Base-by-base conservation (phyloP, 2,329 filamentous ascomycete species). In the Penicillium nordicum region DNA sequence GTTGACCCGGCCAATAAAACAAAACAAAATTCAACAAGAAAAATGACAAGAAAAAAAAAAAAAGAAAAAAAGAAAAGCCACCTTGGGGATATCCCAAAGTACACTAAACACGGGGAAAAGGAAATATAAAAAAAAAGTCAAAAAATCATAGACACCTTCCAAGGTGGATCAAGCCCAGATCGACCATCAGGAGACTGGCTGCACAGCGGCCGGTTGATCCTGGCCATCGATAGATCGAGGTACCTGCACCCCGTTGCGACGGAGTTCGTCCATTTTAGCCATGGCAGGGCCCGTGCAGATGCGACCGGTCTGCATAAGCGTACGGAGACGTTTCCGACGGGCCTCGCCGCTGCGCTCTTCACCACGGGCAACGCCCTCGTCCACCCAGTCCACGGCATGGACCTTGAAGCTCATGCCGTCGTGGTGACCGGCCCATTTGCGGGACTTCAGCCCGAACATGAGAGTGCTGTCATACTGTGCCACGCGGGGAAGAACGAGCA, bases 321-420 rank as follows among this genome's bases (percentile, higher is more conserved):
- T 75, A 52, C 74, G 74, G 50, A 84, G 72, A 36, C 82, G 72
- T 64, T 80, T 78, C 37, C 82, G 79, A 59, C 74, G 74, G 40
- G 78, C 75, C 70, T 77, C 67, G 63, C 78, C 69, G 64, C 76
- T 68, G 62, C 80, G 65, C 69, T 80, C 69, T 74, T 79, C 69
- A 63, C 79, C 72, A 54, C 73, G 69, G 66, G 76, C 67, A 57
- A 77, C 55, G 76, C 82, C 60, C 80, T 94, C 92, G 60, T 90
- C 87, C 0, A 97, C 89, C 87, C 92, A 97, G 50, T 91, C 86
- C 11, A 96, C 83, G 50, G 86, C 85, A 59, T 86, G 81, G 46
- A 99, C 84, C 81, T 89, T 91, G 74, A 90, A 97, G 71, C 92
- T 96, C 72, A 96, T 84, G 3, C 92, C 92, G 64, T 96, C 92